Conservation (phyloP, 1,284 basidiomycete genomes). For the Irpex sp. region DNA sequence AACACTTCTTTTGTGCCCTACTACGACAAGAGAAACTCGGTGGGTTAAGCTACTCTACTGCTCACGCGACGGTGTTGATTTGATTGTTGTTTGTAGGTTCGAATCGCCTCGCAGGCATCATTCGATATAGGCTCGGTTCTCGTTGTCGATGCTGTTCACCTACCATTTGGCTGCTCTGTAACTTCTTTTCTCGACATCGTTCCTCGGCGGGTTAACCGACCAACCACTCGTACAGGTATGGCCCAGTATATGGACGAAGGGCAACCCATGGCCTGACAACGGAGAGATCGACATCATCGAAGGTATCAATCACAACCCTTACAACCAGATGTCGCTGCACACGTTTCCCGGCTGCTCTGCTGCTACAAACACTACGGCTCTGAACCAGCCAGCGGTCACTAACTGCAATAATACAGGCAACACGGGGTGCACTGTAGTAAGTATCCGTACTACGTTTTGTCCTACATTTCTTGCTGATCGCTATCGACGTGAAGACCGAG, state of each 20-base stretch:
- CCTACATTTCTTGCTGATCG: background rate
- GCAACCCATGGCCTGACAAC: constrained; percentile 48
- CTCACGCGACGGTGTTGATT: too few relatives aligned
- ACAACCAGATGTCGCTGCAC: constrained; percentile 48
- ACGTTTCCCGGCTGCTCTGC: constrained; percentile 34
- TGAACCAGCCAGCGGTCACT: constrained; percentile 20
- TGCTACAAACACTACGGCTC: constrained; percentile 21
- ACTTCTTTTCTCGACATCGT: background rate
- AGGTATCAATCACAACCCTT: constrained; percentile 35
- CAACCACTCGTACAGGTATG: constrained; percentile 33
- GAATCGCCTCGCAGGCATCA: constrained; percentile 44
- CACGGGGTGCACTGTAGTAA: constrained; percentile 50
- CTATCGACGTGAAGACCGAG: constrained; percentile 30
- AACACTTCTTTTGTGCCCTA: constrained; percentile 48
- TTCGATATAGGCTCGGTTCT: constrained; percentile 55
- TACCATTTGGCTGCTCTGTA: constrained; percentile 56
- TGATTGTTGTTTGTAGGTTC: constrained; percentile 31
- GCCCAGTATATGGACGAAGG: constrained; percentile 56
- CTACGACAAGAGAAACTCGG: constrained; percentile 55
- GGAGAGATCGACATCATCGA: constrained; percentile 62
- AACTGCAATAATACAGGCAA: constrained; percentile 37
- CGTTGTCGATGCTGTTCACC: constrained; percentile 57
- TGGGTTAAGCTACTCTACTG: constrained; percentile 23
- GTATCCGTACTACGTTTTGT: background rate
- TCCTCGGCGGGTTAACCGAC: background rate